These are phyloP conservation scores for Apiospora phragmitis DNA, from an alignment of 2,329 filamentous ascomycete species.

Conservation along the genomic window DNA sequence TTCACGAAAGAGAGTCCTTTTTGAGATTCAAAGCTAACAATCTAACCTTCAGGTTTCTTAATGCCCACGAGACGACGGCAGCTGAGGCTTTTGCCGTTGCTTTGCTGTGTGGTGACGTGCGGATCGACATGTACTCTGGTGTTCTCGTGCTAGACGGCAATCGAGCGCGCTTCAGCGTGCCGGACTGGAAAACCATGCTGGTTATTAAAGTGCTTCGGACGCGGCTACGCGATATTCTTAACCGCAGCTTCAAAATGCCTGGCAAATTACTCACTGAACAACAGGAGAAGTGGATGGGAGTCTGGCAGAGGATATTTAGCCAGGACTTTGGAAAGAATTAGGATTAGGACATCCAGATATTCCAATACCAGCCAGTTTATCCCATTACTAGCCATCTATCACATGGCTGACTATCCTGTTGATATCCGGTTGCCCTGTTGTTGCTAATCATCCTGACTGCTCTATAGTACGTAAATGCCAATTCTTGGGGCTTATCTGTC, in stretches of 20 bases:
- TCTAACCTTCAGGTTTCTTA: slow-evolving; percentile 65
- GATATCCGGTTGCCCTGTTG: too few species aligned
- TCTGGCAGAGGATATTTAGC: slow-evolving; percentile 71
- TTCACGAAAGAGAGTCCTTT: slow-evolving; percentile 22
- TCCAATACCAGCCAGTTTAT: background rate
- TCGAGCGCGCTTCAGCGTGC: slow-evolving; percentile 76
- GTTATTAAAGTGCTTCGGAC: slow-evolving; percentile 80
- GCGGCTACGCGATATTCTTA: slow-evolving; percentile 74
- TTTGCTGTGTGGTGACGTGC: slow-evolving; percentile 83
- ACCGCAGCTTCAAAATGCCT: slow-evolving; percentile 67
- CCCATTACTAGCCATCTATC: too few species aligned
- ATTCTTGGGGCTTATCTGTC: background rate
- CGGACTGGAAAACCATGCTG: slow-evolving; percentile 88
- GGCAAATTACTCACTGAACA: slow-evolving; percentile 63
- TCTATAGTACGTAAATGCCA: too few species aligned
- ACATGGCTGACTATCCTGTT: too few species aligned
- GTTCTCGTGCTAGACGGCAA: slow-evolving; percentile 87
- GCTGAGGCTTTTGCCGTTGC: slow-evolving; percentile 81
- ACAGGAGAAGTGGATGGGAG: slow-evolving; percentile 72
- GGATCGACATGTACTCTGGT: slow-evolving; percentile 86
- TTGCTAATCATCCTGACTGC: too few species aligned
- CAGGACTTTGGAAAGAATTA: slow-evolving; percentile 37
- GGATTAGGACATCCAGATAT: background rate
- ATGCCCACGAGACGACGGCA: slow-evolving; percentile 85
- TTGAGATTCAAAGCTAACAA: slow-evolving; percentile 23